These are phyloP conservation scores for Myriosclerotinia curreyana DNA, from an alignment of 2,329 filamentous ascomycete species.

Conservation along the genomic window DNA sequence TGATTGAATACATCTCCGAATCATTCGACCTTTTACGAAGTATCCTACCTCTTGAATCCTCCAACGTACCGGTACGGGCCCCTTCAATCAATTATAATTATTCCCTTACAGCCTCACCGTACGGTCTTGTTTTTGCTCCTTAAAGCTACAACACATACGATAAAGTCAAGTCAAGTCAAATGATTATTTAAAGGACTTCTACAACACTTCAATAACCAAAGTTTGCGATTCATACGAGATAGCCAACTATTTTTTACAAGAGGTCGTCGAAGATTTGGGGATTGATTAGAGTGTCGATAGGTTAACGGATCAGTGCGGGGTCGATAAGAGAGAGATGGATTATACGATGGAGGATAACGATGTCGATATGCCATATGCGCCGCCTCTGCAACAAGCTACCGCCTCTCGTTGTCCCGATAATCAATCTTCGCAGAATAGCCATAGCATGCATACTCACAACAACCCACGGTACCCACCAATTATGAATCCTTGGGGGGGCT, in stretches of 20 bases:
- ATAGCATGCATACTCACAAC: not conserved
- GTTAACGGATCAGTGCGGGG: conserved; percentile 17
- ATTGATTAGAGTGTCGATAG: not conserved
- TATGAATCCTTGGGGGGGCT: not conserved
- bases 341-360: conserved; percentile 15
- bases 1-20: not conserved
- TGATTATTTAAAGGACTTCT: not conserved
- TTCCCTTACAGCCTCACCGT: not conserved
- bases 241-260: not conserved
- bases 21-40: not conserved
- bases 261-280: not conserved
- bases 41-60: not conserved
- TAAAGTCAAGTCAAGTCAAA: not conserved
- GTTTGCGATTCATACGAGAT: not conserved
- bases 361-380: conserved; percentile 5
- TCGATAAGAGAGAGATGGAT: conserved; percentile 19
- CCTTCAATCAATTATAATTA: not conserved
- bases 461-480: not conserved
- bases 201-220: not conserved
- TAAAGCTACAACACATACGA: not conserved
- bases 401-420: conserved; percentile 14
- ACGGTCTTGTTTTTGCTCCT: not conserved
- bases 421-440: not conserved
- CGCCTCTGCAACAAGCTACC: not conserved
- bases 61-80: not conserved